phyloP scores from a whole-genome alignment of 1,284 basidiomycete genomes.

The Pisolithus thermaeus region DNA sequence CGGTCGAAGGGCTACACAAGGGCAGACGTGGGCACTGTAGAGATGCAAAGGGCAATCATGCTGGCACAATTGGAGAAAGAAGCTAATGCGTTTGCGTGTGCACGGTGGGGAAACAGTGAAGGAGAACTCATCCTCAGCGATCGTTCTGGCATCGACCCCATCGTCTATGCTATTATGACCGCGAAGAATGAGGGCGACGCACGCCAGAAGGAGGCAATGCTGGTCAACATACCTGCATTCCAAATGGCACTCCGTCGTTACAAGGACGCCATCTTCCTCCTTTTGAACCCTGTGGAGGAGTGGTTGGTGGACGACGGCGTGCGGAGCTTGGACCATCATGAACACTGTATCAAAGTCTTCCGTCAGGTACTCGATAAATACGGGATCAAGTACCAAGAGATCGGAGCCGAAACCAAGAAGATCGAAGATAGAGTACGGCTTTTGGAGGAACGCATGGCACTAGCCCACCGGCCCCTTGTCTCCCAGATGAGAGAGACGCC shows the following conservation, averaged over 20 bases:
- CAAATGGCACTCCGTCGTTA: constrained; percentile 39
- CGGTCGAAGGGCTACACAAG: constrained; percentile 44
- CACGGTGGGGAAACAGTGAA: constrained; percentile 10
- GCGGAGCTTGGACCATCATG: constrained; percentile 46
- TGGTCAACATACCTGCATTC: constrained; percentile 36
- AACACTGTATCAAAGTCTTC: constrained; percentile 37
- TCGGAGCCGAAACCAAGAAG: constrained; percentile 38
- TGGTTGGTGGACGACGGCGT: constrained; percentile 62
- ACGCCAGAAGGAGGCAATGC: constrained; percentile 25
- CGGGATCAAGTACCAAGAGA: constrained; percentile 40
- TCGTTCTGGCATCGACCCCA: constrained; percentile 55
- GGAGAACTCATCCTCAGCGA: constrained; percentile 46
- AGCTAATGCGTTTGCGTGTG: constrained; percentile 18
- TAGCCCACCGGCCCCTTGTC: not conserved
- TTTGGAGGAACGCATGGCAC: not conserved
- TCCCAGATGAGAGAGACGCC: not conserved
- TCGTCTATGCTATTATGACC: constrained; percentile 53
- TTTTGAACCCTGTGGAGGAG: constrained; percentile 49
- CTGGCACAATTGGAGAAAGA: constrained; percentile 46
- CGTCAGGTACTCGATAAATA: constrained; percentile 36
- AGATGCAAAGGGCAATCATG: constrained; percentile 61
- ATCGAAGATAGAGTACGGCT: constrained; percentile 27
- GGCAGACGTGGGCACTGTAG: constrained; percentile 39
- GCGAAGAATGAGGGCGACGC: constrained; percentile 33
- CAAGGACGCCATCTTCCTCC: constrained; percentile 38